phyloP scores from a whole-genome alignment of 1,284 basidiomycete species.

The Ganoderma boninense region DNA sequence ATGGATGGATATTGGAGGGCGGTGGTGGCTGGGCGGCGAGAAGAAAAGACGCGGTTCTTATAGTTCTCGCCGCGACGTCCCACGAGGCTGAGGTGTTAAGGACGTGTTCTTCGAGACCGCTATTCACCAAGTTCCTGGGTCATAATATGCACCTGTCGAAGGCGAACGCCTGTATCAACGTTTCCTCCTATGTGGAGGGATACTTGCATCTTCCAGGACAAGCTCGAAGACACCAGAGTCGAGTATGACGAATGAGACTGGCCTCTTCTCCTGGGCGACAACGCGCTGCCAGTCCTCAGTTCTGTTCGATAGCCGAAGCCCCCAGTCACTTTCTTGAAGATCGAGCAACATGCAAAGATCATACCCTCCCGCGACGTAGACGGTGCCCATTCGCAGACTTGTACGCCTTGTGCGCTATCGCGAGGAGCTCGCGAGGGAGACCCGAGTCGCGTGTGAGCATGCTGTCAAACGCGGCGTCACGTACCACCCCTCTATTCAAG shows the following conservation, averaged over 20 bases:
- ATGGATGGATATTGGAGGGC: no score
- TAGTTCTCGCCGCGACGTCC: no score
- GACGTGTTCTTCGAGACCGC: no score
- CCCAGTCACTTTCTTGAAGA: background rate
- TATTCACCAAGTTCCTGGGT: no score
- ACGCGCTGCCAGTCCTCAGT: conserved; percentile 28
- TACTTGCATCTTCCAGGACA: conserved; percentile 30
- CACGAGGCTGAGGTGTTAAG: no score
- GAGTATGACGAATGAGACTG: conserved; percentile 30
- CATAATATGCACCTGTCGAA: no score
- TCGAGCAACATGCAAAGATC: background rate
- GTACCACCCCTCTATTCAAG: background rate
- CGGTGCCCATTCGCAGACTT: conserved; percentile 32
- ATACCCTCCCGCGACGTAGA: conserved; percentile 28
- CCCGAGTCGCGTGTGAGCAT: conserved; percentile 32
- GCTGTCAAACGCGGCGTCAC: conserved; percentile 16
- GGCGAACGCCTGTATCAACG: no score
- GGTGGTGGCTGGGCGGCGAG: no score
- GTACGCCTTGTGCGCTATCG: conserved; percentile 39
- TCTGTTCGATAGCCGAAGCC: background rate
- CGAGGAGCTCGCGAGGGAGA: conserved; percentile 38
- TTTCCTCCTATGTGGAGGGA: no score
- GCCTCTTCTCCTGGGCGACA: conserved; percentile 28
- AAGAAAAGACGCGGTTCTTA: no score
- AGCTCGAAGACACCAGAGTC: conserved; percentile 33